Percentiles rank a stretch among this genome's conserved stretches.
These are phyloP conservation scores for Calonectria multiphialidica DNA, from an alignment of 2,329 filamentous ascomycete species.

Conservation along the genomic window DNA sequence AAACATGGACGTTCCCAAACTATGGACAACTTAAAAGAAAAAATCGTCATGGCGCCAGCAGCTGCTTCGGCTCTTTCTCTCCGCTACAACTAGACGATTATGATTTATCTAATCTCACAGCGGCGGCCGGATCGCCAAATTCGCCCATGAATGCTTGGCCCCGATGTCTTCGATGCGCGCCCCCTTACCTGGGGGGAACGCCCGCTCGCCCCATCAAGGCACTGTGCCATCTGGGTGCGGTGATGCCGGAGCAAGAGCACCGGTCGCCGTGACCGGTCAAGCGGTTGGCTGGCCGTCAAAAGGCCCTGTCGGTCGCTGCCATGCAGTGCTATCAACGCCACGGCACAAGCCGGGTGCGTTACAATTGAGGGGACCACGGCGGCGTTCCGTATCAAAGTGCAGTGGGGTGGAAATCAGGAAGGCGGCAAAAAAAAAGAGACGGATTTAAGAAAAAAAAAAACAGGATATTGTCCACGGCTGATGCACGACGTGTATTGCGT, in stretches of 20 bases:
- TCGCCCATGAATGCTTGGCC: neutral
- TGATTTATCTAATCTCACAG: slow-evolving; percentile 2
- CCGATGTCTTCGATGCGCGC: slow-evolving; percentile 1
- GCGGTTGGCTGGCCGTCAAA: neutral
- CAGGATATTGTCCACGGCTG: slow-evolving; percentile 8
- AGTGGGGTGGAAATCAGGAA: neutral
- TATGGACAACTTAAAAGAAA: slow-evolving; percentile 13
- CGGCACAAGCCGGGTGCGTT: neutral
- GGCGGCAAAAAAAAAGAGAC: neutral
- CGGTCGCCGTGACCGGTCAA: neutral
- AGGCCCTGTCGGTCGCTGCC: neutral
- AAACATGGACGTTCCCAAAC: neutral
- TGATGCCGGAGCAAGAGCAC: slow-evolving; percentile 11
- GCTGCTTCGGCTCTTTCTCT: neutral
- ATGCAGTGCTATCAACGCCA: slow-evolving; percentile 12
- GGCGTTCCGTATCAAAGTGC: neutral
- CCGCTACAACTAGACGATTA: neutral
- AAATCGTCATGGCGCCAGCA: slow-evolving; percentile 8
- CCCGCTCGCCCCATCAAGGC: neutral
- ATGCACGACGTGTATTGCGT: slow-evolving; percentile 1
- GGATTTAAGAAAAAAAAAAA: neutral
- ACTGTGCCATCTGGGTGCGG: neutral
- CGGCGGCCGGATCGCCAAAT: slow-evolving; percentile 2
- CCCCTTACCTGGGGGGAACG: neutral
- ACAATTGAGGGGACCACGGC: neutral